These are phyloP conservation scores for Remersonia thermophila DNA, from an alignment of 2,329 filamentous ascomycete species.

Conservation along the genomic window DNA sequence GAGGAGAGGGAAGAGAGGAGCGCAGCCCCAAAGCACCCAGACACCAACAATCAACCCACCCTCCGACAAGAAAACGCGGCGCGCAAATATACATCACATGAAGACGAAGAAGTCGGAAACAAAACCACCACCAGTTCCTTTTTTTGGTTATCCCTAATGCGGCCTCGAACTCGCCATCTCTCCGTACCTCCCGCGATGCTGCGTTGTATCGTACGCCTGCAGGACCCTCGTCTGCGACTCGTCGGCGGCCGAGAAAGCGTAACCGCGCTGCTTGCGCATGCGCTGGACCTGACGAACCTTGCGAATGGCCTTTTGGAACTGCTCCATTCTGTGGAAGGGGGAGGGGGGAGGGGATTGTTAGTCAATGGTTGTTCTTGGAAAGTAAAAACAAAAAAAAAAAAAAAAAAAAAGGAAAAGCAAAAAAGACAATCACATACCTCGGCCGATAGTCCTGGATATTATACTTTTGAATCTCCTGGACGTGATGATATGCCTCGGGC, in stretches of 20 bases:
- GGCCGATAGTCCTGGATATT: conserved; percentile 98
- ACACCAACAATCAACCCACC: no score
- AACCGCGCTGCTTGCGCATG: conserved; percentile 98
- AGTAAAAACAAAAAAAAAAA: no score
- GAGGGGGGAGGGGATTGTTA: no score
- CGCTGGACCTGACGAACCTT: conserved; percentile 97
- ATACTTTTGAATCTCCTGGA: conserved; percentile 99
- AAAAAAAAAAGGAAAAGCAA: conserved; percentile 10
- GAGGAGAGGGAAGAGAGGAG: no score
- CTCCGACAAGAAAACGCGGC: no score
- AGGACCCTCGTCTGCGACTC: conserved; percentile 90
- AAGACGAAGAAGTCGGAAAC: no score
- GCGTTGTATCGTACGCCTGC: conserved; percentile 95
- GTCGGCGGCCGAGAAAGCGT: conserved; percentile 95
- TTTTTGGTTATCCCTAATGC: no score
- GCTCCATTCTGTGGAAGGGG: conserved; percentile 89
- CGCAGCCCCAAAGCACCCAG: no score
- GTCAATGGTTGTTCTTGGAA: no score
- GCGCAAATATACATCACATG: no score
- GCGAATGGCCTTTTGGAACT: conserved; percentile 98
- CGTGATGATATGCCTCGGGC: conserved; percentile 91
- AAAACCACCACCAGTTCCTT: no score
- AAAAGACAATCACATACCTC: conserved; percentile 49
- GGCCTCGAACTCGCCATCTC: conserved; percentile 57
- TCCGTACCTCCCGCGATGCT: conserved; percentile 79